These are phyloP conservation scores for Eurotiales sp. DNA, from an alignment of 2,329 filamentous ascomycete genomes.

Conservation along the genomic window DNA sequence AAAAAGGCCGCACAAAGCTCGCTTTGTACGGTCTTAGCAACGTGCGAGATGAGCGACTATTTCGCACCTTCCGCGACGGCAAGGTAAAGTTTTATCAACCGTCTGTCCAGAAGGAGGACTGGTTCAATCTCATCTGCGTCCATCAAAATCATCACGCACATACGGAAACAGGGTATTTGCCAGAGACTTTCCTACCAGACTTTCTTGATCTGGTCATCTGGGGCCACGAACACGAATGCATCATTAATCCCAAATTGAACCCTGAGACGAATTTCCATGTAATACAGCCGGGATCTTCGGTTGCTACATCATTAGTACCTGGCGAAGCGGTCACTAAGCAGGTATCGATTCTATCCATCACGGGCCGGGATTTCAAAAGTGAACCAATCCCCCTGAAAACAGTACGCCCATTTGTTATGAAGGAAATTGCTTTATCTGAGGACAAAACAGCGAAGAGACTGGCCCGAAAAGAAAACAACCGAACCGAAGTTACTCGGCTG, in stretches of 20 bases:
- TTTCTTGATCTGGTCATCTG: constrained; percentile 91
- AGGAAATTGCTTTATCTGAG: constrained; percentile 72
- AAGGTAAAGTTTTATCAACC: constrained; percentile 93
- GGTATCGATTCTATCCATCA: constrained; percentile 79
- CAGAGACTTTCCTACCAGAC: constrained; percentile 85
- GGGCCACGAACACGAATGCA: constrained; percentile 96
- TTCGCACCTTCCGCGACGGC: constrained; percentile 86
- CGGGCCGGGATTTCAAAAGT: constrained; percentile 73
- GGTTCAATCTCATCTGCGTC: constrained; percentile 93
- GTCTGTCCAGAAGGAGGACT: constrained; percentile 73
- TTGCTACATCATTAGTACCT: constrained; percentile 85
- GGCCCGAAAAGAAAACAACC: constrained; percentile 77
- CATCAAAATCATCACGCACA: constrained; percentile 96
- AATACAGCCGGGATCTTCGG: constrained; percentile 95
- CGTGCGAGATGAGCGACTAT: constrained; percentile 90
- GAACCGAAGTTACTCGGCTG: constrained; percentile 71
- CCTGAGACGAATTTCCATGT: constrained; percentile 88
- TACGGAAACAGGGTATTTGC: constrained; percentile 87
- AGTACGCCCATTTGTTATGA: constrained; percentile 85
- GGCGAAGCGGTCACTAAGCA: constrained; percentile 91
- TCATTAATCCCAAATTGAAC: constrained; percentile 80
- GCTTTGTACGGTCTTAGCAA: constrained; percentile 94
- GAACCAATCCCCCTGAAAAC: constrained; percentile 81
- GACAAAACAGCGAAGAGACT: constrained; percentile 74
- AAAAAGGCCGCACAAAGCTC: constrained; percentile 89